phyloP scores from a whole-genome alignment of 495 filamentous ascomycete genomes.

The Beverwykella pulmonaria region DNA sequence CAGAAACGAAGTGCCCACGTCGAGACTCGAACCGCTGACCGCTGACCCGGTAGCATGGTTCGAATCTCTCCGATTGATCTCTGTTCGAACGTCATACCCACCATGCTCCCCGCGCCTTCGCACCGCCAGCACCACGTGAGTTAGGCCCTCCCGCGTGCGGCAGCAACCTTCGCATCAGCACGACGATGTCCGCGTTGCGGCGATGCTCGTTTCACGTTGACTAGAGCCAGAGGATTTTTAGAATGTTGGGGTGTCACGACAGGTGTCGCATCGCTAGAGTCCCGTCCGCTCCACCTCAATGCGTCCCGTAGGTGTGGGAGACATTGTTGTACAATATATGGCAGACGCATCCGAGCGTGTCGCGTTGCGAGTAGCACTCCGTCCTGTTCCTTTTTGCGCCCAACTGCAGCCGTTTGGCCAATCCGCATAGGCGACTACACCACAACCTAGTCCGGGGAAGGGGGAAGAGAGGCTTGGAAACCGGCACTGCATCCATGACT shows the following conservation, averaged over 20 bases:
- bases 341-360: background rate
- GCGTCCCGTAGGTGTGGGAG: background rate
- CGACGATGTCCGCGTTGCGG: background rate
- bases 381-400: background rate
- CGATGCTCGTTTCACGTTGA: conserved; percentile 19
- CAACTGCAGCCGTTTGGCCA: background rate
- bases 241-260: conserved; percentile 5
- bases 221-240: conserved; percentile 30
- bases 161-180: background rate
- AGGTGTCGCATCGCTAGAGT: background rate
- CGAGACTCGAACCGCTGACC: conserved; percentile 25
- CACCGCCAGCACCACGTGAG: conserved; percentile 18
- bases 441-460: no score
- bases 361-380: background rate
- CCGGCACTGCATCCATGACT: no score
- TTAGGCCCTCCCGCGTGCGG: background rate
- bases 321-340: background rate
- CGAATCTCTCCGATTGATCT: conserved; percentile 32
- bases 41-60: conserved; percentile 23
- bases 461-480: no score
- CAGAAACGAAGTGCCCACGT: conserved; percentile 21
- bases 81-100: conserved; percentile 26
- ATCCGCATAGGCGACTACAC: background rate
- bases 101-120: conserved; percentile 2
- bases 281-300: background rate